Evolutionary conservation across 805 yeast species (phyloP), one percentile per base, ranked within the genome.

Genomic region (Starmerella tilneyi): DNA sequence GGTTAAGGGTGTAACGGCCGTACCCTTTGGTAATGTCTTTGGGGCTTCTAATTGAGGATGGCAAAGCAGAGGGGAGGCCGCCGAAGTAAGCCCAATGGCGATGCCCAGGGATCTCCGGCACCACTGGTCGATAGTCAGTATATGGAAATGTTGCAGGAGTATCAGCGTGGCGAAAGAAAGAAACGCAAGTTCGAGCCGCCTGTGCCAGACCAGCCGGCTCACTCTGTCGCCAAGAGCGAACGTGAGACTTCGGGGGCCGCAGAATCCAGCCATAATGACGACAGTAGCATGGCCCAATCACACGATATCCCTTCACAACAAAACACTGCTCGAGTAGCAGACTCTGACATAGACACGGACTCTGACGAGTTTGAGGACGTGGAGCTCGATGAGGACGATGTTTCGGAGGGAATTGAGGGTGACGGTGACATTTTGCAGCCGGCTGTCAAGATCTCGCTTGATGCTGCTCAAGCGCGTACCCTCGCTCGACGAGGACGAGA

Each of bases 331-430:
- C 11, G 11, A 11, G 27, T 9, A 9, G 27, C 27, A 8, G 54
- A 44, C 11, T 28, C 40, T 11, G 56, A 50, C 16, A 24, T 39
- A 3, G 49, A 38, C 20, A 6, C 6, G 21, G 35, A 38, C 3
- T 38, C 29, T 15, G 54, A 47, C 21, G 58, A 49, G 13, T 56
- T 55, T 41, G 60, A 57, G 31, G 55, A 56, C n/a, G 56, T 55
- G 0, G 50, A 49, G 8, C 33, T 55, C 8, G 58, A 43, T 9
- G 46, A 34, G 13, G 41, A 43, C 2, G 48, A 38, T 12, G 29
- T 13, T 7, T 50, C 41, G 13, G 15, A 33, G 32, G 35, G 24
- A 19, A 27, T 11, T 13, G 31, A n/a, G 30, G 39, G 16, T 30
- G 23, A 13, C 23, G 39, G 19, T 9, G 44, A 35, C 6, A 39